phyloP scores from a whole-genome alignment of 106 monocot genomes.

The Apostasia shenzhenica region DNA sequence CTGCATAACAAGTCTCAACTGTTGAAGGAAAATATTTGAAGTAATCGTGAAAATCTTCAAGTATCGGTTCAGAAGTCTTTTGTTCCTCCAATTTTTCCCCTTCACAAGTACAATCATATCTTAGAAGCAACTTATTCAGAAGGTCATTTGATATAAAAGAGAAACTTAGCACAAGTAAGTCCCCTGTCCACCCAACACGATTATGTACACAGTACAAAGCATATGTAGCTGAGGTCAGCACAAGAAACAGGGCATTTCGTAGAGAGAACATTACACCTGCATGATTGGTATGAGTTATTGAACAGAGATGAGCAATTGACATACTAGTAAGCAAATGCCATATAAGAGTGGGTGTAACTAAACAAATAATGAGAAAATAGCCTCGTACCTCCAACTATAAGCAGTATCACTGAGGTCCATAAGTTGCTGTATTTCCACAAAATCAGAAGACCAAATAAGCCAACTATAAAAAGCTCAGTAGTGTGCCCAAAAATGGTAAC shows the following conservation, averaged over 20 bases:
- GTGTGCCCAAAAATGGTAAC: constrained; percentile 58
- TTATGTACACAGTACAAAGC: constrained; percentile 58
- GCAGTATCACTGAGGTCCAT: constrained; percentile 60
- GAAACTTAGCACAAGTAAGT: constrained; percentile 61
- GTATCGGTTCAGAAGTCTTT: constrained; percentile 42
- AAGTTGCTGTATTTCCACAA: constrained; percentile 89
- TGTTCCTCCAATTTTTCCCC: constrained; percentile 27
- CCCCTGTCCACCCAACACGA: constrained; percentile 64
- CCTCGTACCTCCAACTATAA: constrained; percentile 74
- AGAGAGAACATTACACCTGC: constrained; percentile 79
- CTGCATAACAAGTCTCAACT: constrained; percentile 36
- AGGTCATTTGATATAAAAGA: constrained; percentile 86
- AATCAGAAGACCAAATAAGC: constrained; percentile 67
- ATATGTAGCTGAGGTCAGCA: constrained; percentile 47
- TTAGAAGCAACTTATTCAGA: constrained; percentile 61
- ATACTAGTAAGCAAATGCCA: too few relatives aligned
- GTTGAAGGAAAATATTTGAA: constrained; percentile 38
- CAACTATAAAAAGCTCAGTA: constrained; percentile 72
- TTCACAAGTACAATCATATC: constrained; percentile 33
- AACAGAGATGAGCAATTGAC: too few relatives aligned
- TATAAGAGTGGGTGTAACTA: not conserved
- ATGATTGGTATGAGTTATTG: not conserved
- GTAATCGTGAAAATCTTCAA: constrained; percentile 47
- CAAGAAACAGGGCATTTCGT: constrained; percentile 56
- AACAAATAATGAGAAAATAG: not conserved